These are phyloP conservation scores for Chrysoporthe puriensis DNA, from an alignment of 2,329 filamentous ascomycete genomes.

Conservation along the genomic window DNA sequence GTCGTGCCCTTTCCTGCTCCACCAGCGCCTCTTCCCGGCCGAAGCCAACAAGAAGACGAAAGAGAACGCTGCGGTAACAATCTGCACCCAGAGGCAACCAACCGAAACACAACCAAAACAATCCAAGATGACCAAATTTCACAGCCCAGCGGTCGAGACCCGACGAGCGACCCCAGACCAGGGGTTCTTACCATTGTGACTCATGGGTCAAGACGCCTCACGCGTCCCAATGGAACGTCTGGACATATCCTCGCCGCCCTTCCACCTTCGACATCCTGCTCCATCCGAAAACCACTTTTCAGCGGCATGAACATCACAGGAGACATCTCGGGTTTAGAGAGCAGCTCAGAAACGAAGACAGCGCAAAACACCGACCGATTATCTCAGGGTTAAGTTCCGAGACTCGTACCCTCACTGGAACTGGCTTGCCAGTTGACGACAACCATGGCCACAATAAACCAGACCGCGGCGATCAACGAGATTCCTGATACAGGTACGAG, in stretches of 20 bases:
- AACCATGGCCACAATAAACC: conserved; percentile 44
- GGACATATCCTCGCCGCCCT: conserved; percentile 55
- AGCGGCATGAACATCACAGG: conserved; percentile 46
- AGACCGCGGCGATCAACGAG: conserved; percentile 52
- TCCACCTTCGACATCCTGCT: conserved; percentile 48
- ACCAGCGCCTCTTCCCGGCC: conserved; percentile 32
- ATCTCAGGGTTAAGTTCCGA: conserved; percentile 98
- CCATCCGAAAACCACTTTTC: conserved; percentile 52
- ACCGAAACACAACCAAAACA: conserved; percentile 35
- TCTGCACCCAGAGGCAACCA: conserved; percentile 31
- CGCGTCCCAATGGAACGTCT: conserved; percentile 57
- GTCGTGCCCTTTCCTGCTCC: conserved; percentile 49
- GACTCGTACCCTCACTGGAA: conserved; percentile 61
- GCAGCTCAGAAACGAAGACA: conserved; percentile 67
- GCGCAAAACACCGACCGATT: conserved; percentile 75
- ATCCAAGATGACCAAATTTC: conserved; percentile 52
- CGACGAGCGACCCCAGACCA: conserved; percentile 75
- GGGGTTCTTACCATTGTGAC: conserved; percentile 75
- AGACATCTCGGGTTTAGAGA: conserved; percentile 59
- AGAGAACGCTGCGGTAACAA: neutral
- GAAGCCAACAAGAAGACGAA: conserved; percentile 14
- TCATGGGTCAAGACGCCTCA: conserved; percentile 68
- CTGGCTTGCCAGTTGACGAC: conserved; percentile 47
- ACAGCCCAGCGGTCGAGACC: conserved; percentile 66
- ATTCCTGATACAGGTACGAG: conserved; percentile 64